Evolutionary conservation across 257 asterid species (phyloP).

Genomic region (Gynochthodes officinalis): DNA sequence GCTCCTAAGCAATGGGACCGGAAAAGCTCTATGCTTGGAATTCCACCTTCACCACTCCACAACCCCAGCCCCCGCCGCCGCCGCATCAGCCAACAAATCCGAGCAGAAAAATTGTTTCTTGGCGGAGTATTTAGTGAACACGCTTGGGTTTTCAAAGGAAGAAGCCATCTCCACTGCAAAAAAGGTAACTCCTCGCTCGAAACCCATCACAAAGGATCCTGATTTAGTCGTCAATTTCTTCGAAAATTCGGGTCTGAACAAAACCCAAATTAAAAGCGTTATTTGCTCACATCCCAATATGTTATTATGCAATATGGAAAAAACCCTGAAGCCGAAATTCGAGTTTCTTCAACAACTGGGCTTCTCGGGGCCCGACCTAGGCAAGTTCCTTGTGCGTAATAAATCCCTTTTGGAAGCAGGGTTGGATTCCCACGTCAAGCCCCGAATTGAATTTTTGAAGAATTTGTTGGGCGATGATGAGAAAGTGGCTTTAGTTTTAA

Average conservation of each 20-base stretch:
- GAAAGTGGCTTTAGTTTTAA: constrained; percentile 10
- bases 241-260: constrained; percentile 18
- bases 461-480: constrained; percentile 24
- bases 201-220: neutral
- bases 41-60: neutral
- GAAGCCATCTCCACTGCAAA: constrained; percentile 20
- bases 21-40: neutral
- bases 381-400: neutral
- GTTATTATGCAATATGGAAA: constrained; percentile 14
- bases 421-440: constrained; percentile 12
- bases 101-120: neutral
- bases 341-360: constrained; percentile 20
- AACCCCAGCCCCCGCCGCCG: neutral
- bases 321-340: constrained; percentile 29
- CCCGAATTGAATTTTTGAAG: constrained; percentile 15
- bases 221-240: constrained; percentile 19
- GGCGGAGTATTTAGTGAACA: constrained; percentile 14
- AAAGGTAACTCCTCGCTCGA: constrained; percentile 2
- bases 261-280: constrained; percentile 20
- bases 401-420: neutral
- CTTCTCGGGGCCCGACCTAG: constrained; percentile 17
- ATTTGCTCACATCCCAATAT: neutral
- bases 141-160: constrained; percentile 21
- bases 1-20: neutral
- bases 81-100: neutral